Conservation (phyloP, 1,139 yeast genomes). For the Pichia norvegensis region DNA sequence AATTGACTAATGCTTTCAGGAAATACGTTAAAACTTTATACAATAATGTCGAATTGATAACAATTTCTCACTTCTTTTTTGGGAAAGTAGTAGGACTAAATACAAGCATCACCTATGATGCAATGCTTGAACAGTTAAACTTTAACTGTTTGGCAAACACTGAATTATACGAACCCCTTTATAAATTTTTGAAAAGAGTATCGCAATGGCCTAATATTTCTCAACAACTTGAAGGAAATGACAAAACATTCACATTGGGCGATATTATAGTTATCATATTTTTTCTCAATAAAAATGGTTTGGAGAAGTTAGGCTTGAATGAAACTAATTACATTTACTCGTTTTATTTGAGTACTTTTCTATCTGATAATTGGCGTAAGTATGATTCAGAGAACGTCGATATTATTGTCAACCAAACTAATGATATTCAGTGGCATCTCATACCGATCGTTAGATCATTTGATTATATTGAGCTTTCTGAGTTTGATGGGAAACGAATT, state of each 20-base stretch:
- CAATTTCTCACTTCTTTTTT: conserved; percentile 7
- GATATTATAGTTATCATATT: conserved; percentile 3
- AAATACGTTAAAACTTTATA: conserved; percentile 2
- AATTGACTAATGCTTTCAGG: conserved; percentile 1
- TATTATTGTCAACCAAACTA: conserved; percentile 32
- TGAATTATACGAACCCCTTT: not conserved
- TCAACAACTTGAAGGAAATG: not conserved
- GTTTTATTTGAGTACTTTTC: not conserved
- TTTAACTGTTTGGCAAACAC: not conserved
- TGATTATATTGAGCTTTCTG: conserved; percentile 25
- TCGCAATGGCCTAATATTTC: conserved; percentile 9
- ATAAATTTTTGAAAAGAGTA: conserved; percentile 2
- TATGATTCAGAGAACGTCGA: conserved; percentile 26
- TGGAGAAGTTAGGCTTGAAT: conserved; percentile 2
- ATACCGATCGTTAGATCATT: conserved; percentile 24
- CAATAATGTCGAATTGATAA: conserved; percentile 8
- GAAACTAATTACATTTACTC: conserved; percentile 1
- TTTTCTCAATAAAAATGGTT: conserved; percentile 4
- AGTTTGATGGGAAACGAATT: not conserved
- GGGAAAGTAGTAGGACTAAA: conserved; percentile 5
- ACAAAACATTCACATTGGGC: conserved; percentile 1
- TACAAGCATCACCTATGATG: conserved; percentile 1
- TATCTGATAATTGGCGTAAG: not conserved
- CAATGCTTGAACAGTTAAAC: conserved; percentile 1
- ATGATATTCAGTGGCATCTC: conserved; percentile 21